Conservation (phyloP, 2,329 filamentous ascomycete species). For the Cladosporium sp. region DNA sequence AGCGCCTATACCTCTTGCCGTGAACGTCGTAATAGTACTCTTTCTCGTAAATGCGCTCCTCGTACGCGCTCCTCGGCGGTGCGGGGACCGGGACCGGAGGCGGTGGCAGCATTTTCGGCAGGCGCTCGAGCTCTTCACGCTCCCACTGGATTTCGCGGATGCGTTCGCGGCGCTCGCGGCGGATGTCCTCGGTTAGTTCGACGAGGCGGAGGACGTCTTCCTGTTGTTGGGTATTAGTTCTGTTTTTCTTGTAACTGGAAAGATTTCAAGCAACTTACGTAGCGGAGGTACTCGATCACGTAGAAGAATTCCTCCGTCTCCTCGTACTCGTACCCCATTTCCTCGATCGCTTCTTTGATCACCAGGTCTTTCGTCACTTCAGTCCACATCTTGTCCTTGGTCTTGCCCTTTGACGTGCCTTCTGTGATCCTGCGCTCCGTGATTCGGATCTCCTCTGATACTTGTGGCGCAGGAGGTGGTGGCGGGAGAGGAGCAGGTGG, state of each 20-base stretch:
- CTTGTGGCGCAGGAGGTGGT: slow-evolving; percentile 24
- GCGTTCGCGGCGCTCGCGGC: slow-evolving; percentile 60
- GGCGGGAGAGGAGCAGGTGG: slow-evolving; percentile 30
- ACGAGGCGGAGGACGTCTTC: slow-evolving; percentile 85
- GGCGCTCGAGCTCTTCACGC: slow-evolving; percentile 53
- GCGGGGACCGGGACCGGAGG: slow-evolving; percentile 46
- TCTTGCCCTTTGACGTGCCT: slow-evolving; percentile 23
- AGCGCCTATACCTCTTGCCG: slow-evolving; percentile 25
- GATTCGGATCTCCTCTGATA: slow-evolving; percentile 44
- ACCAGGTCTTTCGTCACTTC: slow-evolving; percentile 95
- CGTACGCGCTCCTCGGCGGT: slow-evolving; percentile 49
- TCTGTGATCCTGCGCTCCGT: slow-evolving; percentile 20
- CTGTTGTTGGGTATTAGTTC: slow-evolving; percentile 47
- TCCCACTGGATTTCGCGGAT: slow-evolving; percentile 65
- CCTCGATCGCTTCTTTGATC: slow-evolving; percentile 79
- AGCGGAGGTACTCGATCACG: slow-evolving; percentile 83
- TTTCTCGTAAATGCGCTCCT: slow-evolving; percentile 66
- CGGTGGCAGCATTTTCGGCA: slow-evolving; percentile 40
- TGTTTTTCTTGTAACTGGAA: not conserved
- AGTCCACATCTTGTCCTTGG: slow-evolving; percentile 72
- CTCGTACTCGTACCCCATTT: slow-evolving; percentile 82
- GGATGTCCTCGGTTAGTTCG: slow-evolving; percentile 78
- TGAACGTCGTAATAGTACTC: slow-evolving; percentile 65
- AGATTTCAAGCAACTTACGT: slow-evolving; percentile 61
- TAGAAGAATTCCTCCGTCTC: slow-evolving; percentile 90